These are phyloP conservation scores for Solanum chilense DNA, from an alignment of 257 asterid species.

Conservation along the genomic window DNA sequence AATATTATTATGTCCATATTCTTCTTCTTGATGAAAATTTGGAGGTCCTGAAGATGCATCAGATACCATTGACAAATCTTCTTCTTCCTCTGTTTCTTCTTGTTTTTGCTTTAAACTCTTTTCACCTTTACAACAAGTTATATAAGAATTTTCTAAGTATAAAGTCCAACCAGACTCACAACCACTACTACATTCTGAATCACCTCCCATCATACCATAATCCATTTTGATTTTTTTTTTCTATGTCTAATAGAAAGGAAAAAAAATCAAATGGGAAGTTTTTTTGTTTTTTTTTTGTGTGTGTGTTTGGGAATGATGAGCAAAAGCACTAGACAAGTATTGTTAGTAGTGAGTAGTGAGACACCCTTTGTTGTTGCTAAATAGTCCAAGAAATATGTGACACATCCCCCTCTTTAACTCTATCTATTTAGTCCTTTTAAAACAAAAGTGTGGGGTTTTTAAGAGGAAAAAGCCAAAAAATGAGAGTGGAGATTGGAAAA, in stretches of 20 bases:
- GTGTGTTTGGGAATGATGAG: background rate
- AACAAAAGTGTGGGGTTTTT: background rate
- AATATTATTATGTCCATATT: background rate
- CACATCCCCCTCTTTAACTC: background rate
- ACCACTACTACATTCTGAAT: conserved; percentile 64
- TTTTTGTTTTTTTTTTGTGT: too few species aligned
- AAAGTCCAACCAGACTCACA: conserved; percentile 92
- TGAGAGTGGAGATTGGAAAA: conserved; percentile 14
- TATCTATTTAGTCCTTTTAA: background rate
- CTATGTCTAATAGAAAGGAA: background rate
- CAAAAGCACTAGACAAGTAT: background rate
- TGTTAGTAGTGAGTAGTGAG: background rate
- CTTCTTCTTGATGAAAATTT: conserved; percentile 38
- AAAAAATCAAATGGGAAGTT: background rate
- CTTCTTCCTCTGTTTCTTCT: background rate
- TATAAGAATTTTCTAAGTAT: conserved; percentile 37
- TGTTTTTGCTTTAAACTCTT: background rate
- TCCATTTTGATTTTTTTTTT: conserved; percentile 17
- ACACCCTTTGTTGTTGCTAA: background rate
- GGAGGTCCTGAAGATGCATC: conserved; percentile 95
- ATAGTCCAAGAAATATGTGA: background rate
- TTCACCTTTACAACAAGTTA: background rate
- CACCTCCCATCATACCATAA: conserved; percentile 15
- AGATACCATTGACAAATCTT: conserved; percentile 68
- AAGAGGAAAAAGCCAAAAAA: background rate